Conservation (phyloP, 2,329 filamentous ascomycete genomes). For the Epicoccum sorghinum region DNA sequence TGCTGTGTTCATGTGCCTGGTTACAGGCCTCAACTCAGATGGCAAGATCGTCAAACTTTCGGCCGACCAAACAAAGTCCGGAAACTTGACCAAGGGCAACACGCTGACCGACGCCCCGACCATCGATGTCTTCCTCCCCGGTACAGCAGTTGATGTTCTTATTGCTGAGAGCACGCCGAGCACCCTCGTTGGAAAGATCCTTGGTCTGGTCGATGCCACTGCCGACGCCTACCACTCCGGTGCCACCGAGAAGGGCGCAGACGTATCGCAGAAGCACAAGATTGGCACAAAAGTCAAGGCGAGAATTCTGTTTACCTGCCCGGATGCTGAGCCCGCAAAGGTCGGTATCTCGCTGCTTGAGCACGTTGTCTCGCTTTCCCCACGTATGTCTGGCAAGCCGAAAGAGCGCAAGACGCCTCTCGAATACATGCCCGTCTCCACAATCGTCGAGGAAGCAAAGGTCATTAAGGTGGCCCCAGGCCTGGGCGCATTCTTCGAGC, state of each 20-base stretch:
- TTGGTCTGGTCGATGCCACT: slow-evolving; percentile 89
- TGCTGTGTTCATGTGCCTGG: slow-evolving; percentile 81
- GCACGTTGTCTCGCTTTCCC: slow-evolving; percentile 74
- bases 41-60: slow-evolving; percentile 88
- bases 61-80: slow-evolving; percentile 71
- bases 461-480: slow-evolving; percentile 80
- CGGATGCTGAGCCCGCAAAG: slow-evolving; percentile 77
- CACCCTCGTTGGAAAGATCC: slow-evolving; percentile 87
- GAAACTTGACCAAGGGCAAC: slow-evolving; percentile 68
- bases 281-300: slow-evolving; percentile 83
- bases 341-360: slow-evolving; percentile 86
- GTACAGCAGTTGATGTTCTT: slow-evolving; percentile 85
- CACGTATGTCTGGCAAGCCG: slow-evolving; percentile 44
- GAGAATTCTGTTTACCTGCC: slow-evolving; percentile 87
- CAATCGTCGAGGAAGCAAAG: slow-evolving; percentile 76
- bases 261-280: slow-evolving; percentile 80
- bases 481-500: slow-evolving; percentile 79
- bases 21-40: slow-evolving; percentile 74
- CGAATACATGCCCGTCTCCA: slow-evolving; percentile 71
- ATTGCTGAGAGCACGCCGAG: slow-evolving; percentile 74
- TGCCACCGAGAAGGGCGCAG: slow-evolving; percentile 68
- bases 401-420: slow-evolving; percentile 60
- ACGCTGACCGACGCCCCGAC: slow-evolving; percentile 78
- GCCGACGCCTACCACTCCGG: slow-evolving; percentile 91
- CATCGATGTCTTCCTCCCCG: slow-evolving; percentile 88